A percentile compares a stretch with the other conserved stretches of the same genome.
These are phyloP conservation scores for Cicer pinnatifidum DNA, from an alignment of 306 rosid genomes.

Conservation along the genomic window DNA sequence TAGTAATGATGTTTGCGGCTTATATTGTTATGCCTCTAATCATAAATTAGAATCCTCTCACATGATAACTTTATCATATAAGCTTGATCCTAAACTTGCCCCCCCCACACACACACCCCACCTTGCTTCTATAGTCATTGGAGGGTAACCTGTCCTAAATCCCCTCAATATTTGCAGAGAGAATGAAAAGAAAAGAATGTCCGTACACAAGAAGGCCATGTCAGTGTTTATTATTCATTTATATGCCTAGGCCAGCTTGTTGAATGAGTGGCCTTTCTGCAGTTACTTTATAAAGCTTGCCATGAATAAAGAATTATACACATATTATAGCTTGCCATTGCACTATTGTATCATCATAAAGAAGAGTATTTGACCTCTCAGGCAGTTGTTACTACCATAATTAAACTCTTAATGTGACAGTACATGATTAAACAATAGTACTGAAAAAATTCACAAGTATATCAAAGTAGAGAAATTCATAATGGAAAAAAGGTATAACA, in stretches of 20 bases:
- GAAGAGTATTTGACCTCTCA: constrained; percentile 9
- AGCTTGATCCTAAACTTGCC: constrained; percentile 38
- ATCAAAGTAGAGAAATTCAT: constrained; percentile 14
- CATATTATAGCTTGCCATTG: constrained; percentile 25
- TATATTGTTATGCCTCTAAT: constrained; percentile 51
- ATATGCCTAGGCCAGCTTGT: constrained; percentile 46
- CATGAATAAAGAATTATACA: constrained; percentile 13
- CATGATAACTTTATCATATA: constrained; percentile 44
- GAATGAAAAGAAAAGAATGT: constrained; percentile 32
- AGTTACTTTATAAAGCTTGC: constrained; percentile 39
- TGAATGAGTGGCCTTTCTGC: constrained; percentile 34
- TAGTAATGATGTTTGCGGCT: constrained; percentile 59
- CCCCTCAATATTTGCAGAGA: constrained; percentile 51
- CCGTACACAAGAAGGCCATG: constrained; percentile 6
- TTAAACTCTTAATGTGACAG: constrained; percentile 3
- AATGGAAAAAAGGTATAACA: constrained; percentile 27
- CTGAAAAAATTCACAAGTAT: background rate
- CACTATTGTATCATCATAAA: background rate
- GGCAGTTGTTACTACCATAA: background rate
- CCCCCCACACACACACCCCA: constrained; percentile 38
- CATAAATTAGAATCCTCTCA: constrained; percentile 46
- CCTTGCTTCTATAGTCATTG: constrained; percentile 18
- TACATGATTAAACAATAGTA: background rate
- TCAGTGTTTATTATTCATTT: constrained; percentile 25
- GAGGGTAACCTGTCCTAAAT: background rate